Base-by-base conservation (phyloP, 306 rosid genomes). In the Ziziphus jujuba region DNA sequence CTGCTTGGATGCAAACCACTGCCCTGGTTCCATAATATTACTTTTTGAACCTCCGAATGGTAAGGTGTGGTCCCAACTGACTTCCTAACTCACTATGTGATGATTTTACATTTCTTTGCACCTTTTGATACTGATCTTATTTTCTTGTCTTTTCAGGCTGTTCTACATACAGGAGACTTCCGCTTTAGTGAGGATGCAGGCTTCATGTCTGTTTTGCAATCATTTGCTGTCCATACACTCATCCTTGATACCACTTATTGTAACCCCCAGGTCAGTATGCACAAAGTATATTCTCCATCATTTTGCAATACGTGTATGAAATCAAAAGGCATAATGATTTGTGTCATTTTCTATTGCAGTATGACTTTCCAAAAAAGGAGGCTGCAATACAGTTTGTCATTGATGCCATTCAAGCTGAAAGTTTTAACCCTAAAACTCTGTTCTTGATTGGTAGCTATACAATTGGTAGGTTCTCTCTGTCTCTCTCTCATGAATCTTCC, bases 1-100 rank as follows among this genome's bases (percentile, higher is more conserved):
- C 75, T 92, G 87, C 81, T 80, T 90, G 85, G 98, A 92, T 81
- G 98, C 98, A 80, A 92, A 90, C 74, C 98, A 92, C 71, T 92
- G 97, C 69, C 97, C 96, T 59, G 98, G 98, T 79, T 84, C 97
- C 34, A 70, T 92, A 72, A 81, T 90, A 61, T 73, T 90, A 75
- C 93, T 92, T 73, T 92, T 92, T 80, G 91, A 92, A 77, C 98
- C 97, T 64, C 93, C 96, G 4, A 83, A 76, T 59, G 84, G 91
- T 81, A 86, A 92, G 98, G 98, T 92, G 85, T 53, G 91, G 72
- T 77, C 65, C 78, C 33, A 67, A 78, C 65, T 72, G 53, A 57
- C 85, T 64, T 77, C 66, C 65, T 43, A 33, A 62, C 48, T 61
- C 44, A n/a, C 66, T 67, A 45, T 54, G 17, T 67, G 48, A 0